phyloP scores from a whole-genome alignment of 148 eudicot species.

The Camellia lanceoleosa region DNA sequence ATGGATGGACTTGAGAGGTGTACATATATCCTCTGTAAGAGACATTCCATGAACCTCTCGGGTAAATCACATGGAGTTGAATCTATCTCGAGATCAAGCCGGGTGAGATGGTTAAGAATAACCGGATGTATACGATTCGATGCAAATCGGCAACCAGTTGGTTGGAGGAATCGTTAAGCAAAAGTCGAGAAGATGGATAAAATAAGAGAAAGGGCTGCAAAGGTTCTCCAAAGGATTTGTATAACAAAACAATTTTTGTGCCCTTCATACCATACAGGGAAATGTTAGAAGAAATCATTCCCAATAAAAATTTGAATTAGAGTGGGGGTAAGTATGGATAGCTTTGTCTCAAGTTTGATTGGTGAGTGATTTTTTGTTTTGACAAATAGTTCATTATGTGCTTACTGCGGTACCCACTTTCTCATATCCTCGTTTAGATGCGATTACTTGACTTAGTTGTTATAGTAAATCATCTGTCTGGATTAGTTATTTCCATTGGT shows the following conservation, averaged over 20 bases:
- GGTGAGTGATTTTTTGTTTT: too few relatives aligned
- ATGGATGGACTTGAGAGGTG: slow-evolving; percentile 89
- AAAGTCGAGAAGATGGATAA: slow-evolving; percentile 96
- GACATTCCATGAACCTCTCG: slow-evolving; percentile 32
- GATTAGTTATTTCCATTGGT: too few relatives aligned
- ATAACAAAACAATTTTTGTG: slow-evolving; percentile 47
- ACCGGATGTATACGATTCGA: slow-evolving; percentile 36
- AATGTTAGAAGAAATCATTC: slow-evolving; percentile 53
- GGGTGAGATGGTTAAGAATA: slow-evolving; percentile 22
- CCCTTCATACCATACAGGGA: slow-evolving; percentile 73
- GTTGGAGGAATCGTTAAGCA: slow-evolving; percentile 71
- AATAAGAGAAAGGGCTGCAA: slow-evolving; percentile 77
- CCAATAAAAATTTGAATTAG: slow-evolving; percentile 42
- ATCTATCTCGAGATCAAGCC: slow-evolving; percentile 23
- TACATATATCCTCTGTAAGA: slow-evolving; percentile 72
- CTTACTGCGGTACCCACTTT: too few relatives aligned
- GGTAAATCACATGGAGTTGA: slow-evolving; percentile 16
- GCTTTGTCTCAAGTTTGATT: too few relatives aligned
- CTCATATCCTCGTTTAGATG: too few relatives aligned
- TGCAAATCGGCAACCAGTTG: slow-evolving; percentile 52
- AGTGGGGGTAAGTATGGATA: slow-evolving; percentile 73
- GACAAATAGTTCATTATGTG: too few relatives aligned
- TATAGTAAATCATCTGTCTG: too few relatives aligned
- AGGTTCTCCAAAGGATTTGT: slow-evolving; percentile 70
- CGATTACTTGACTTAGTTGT: too few relatives aligned